Evolutionary conservation across 192 early-diverging fungal genomes (phyloP), one percentile per base, ranked within the genome.

Genomic region (Dimargaris xerosporica): DNA sequence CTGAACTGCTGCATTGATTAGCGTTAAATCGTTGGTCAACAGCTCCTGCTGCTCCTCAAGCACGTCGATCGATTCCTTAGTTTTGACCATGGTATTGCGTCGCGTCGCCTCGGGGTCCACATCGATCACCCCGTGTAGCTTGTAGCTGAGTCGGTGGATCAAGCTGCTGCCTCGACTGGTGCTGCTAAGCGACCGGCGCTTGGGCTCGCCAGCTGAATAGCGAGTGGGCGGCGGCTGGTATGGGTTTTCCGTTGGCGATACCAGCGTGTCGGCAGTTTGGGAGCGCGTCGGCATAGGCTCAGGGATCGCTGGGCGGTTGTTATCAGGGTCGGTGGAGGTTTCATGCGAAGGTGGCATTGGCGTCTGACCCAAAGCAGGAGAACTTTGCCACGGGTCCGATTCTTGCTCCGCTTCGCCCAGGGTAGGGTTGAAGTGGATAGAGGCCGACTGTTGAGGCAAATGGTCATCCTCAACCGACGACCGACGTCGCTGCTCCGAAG

Each of bases 61-160:
- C 61, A 84, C 66, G 45, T 68, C 72, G 61, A 97, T 92, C 23
- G 77, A 71, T 64, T 97, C 94, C 21, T 82, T 81, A 5, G 90
- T 86, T 43, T 85, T 87, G 19, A 89, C 88, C 46, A 99, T 93
- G 60, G 85, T 87, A 69, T 86, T 88, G 52, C 91, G 83, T 12
- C 93, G 81, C 43, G 91, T 89, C 25, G 85, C 80, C 44, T 89
- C 90, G 1, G 93, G 93, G 70, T 98, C 94, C 6, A 92, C 91
- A 70, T 97, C 94, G 73, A 97, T 93, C 64, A 97, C 82, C 0
- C 91, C 90, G 68, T 95, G 91, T 23, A 99, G 66, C 41, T 85
- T 92, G 43, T 74, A 77, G 5, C 67, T 72, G 63, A 74, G 56
- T 9, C 73, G 64, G 61, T 69, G 73, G 72, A 77, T 73, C 41